phyloP scores from a whole-genome alignment of 1,284 basidiomycete genomes.

The Pseudozyma hubeiensis region DNA sequence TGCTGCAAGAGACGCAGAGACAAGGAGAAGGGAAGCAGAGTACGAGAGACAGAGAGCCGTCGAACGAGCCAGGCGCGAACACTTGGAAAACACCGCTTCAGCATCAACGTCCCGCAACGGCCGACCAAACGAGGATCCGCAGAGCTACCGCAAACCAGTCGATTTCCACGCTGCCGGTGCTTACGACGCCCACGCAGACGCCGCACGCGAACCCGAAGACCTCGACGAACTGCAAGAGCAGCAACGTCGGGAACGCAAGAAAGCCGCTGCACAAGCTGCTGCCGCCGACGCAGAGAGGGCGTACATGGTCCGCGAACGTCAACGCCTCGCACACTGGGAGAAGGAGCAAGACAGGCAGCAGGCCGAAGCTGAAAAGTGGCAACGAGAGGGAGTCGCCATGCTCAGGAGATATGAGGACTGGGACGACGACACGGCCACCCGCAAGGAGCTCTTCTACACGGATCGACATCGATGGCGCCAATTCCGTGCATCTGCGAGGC shows the following conservation, averaged over 20 bases:
- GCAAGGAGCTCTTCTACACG: conserved; percentile 52
- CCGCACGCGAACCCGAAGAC: conserved; percentile 50
- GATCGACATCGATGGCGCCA: conserved; percentile 62
- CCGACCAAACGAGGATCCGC: conserved; percentile 31
- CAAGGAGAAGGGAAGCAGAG: conserved; percentile 57
- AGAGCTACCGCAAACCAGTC: conserved; percentile 49
- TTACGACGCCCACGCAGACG: conserved; percentile 19
- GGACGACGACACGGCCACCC: conserved; percentile 32
- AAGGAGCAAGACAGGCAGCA: conserved; percentile 39
- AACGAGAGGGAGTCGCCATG: conserved; percentile 23
- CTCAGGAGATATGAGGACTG: conserved; percentile 41
- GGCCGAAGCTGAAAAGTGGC: conserved; percentile 30
- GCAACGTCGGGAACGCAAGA: conserved; percentile 36
- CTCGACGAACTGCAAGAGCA: conserved; percentile 44
- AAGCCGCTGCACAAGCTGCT: conserved; percentile 39
- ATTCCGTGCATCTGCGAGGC: conserved; percentile 34
- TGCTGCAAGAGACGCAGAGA: conserved; percentile 64
- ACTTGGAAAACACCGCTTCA: conserved; percentile 21
- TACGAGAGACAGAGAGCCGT: conserved; percentile 55
- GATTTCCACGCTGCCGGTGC: conserved; percentile 45
- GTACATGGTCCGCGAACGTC: conserved; percentile 46
- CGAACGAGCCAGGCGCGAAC: conserved; percentile 34
- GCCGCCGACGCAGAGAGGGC: conserved; percentile 49
- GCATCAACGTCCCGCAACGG: conserved; percentile 18
- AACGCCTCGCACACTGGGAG: conserved; percentile 58